These are phyloP conservation scores for Solanum infundibuliforme DNA, from an alignment of 257 asterid genomes.

Conservation along the genomic window DNA sequence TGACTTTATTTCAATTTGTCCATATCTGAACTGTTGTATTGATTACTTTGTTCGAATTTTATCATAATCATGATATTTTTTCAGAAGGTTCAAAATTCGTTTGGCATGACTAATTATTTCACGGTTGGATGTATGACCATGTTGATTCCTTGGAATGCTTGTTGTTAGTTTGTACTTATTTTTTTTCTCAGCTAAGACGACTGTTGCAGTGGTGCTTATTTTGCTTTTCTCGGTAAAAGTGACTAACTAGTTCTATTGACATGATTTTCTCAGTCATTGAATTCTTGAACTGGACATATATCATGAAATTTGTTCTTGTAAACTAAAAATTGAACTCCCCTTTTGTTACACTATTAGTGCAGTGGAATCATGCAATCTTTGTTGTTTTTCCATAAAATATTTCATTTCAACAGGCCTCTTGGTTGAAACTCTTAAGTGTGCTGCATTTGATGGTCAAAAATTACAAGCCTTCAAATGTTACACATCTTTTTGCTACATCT, in stretches of 20 bases:
- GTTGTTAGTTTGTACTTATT: neutral
- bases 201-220: neutral
- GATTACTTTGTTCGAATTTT: conserved; percentile 2
- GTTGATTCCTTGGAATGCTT: neutral
- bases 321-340: neutral
- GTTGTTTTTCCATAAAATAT: neutral
- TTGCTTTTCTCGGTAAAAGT: neutral
- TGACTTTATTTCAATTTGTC: conserved; percentile 40
- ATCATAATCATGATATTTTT: neutral
- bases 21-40: conserved; percentile 41
- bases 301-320: neutral
- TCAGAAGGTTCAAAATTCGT: neutral
- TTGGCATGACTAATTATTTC: neutral
- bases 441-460: neutral
- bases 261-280: neutral
- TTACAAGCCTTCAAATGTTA: neutral
- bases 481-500: neutral
- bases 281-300: neutral
- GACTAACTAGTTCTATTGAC: neutral
- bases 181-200: neutral
- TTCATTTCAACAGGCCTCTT: neutral
- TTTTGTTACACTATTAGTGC: neutral
- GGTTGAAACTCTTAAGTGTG: neutral
- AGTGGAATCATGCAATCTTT: neutral
- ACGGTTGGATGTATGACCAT: neutral